phyloP scores from a whole-genome alignment of 2,329 filamentous ascomycete species.

The Cordyceps farinosa region DNA sequence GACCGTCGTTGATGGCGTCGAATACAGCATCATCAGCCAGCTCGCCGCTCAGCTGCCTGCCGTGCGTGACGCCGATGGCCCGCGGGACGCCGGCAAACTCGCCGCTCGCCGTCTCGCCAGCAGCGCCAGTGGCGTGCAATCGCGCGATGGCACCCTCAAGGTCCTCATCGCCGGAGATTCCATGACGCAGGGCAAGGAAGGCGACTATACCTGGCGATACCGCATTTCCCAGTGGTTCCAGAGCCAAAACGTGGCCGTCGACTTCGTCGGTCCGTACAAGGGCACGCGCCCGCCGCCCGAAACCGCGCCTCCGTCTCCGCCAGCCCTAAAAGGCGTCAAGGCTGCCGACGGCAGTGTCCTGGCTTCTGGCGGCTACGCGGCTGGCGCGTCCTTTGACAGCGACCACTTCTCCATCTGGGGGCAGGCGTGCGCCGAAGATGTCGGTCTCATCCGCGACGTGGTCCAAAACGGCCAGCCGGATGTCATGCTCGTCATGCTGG shows the following conservation, averaged over 20 bases:
- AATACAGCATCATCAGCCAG: neutral
- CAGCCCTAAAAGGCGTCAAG: too few relatives aligned
- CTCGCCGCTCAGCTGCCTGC: neutral
- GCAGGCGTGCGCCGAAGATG: too few relatives aligned
- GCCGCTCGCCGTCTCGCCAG: neutral
- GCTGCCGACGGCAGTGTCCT: too few relatives aligned
- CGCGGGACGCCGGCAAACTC: too few relatives aligned
- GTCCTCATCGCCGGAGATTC: conserved; percentile 37
- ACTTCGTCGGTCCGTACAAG: conserved; percentile 14
- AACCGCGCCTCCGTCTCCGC: neutral
- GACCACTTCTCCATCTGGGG: too few relatives aligned
- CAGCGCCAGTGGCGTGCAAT: neutral
- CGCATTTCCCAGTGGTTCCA: conserved; percentile 37
- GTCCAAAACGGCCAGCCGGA: too few relatives aligned
- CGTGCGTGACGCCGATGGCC: neutral
- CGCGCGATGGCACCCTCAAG: neutral
- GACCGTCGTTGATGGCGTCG: neutral
- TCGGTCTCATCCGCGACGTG: too few relatives aligned
- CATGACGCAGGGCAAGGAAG: conserved; percentile 37
- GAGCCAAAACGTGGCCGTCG: neutral
- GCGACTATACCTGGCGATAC: conserved; percentile 42
- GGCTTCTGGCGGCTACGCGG: too few relatives aligned
- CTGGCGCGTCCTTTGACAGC: too few relatives aligned
- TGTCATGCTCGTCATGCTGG: too few relatives aligned
- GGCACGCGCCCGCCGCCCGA: neutral